These are phyloP conservation scores for Yamadazyma atmosphaerica DNA, from an alignment of 1,139 yeast species.

Conservation along the genomic window DNA sequence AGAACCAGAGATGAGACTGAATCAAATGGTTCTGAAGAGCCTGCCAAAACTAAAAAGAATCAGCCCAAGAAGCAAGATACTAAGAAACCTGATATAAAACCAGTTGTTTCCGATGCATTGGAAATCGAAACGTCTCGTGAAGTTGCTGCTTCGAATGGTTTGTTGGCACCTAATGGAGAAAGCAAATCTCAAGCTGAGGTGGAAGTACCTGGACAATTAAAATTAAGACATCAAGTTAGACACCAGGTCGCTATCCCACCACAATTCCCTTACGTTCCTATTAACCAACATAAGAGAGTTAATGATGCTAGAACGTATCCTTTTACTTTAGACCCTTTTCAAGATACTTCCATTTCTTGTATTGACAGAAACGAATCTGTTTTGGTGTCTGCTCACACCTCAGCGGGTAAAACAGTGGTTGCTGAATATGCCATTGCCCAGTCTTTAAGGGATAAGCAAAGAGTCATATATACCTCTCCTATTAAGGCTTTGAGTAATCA, in stretches of 20 bases:
- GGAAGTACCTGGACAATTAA: constrained; percentile 54
- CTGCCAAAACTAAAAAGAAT: constrained; percentile 14
- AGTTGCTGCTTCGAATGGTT: constrained; percentile 76
- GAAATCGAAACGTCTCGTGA: constrained; percentile 92
- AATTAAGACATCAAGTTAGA: constrained; percentile 88
- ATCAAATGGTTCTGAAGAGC: constrained; percentile 15
- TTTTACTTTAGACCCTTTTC: constrained; percentile 91
- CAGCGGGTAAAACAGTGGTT: constrained; percentile 98
- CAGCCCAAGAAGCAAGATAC: constrained; percentile 16
- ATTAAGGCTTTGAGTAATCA: constrained; percentile 96
- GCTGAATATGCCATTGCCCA: constrained; percentile 99
- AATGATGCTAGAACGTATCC: constrained; percentile 88
- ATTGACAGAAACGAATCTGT: constrained; percentile 95
- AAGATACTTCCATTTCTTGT: constrained; percentile 92
- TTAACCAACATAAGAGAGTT: constrained; percentile 75
- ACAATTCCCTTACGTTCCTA: constrained; percentile 81
- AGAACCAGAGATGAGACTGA: constrained; percentile 9
- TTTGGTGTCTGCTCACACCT: constrained; percentile 95
- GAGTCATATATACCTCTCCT: constrained; percentile 96
- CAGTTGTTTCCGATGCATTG: constrained; percentile 84
- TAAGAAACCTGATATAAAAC: constrained; percentile 39
- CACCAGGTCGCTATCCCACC: constrained; percentile 98
- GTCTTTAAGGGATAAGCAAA: constrained; percentile 83
- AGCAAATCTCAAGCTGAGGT: constrained; percentile 21
- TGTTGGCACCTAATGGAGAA: constrained; percentile 39